phyloP scores from a whole-genome alignment of 139 green algal genomes.

The Chlorokybus atmophyticus region DNA sequence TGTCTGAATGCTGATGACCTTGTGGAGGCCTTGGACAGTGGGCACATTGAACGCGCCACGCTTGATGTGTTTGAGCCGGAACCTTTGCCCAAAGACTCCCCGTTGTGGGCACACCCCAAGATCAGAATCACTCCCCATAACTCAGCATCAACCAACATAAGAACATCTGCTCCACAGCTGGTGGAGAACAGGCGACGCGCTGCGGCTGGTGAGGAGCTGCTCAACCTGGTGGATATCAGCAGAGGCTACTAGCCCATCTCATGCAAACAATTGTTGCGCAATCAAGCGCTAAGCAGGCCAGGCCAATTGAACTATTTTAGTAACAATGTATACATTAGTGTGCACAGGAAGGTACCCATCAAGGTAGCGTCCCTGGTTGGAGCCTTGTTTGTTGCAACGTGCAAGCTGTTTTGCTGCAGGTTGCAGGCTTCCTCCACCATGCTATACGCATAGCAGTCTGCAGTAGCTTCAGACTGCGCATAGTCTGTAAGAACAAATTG shows the following conservation, averaged over 20 bases:
- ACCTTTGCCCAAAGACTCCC: slow-evolving; percentile 36
- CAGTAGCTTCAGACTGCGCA: too few relatives aligned
- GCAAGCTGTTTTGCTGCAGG: too few relatives aligned
- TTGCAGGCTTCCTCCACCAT: too few relatives aligned
- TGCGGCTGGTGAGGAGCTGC: neutral
- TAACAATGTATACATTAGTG: too few relatives aligned
- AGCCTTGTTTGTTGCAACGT: too few relatives aligned
- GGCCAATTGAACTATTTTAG: too few relatives aligned
- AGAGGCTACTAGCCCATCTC: neutral
- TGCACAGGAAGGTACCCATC: too few relatives aligned
- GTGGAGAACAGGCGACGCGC: neutral
- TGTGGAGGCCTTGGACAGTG: slow-evolving; percentile 36
- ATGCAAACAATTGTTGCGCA: too few relatives aligned
- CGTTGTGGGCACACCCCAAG: neutral
- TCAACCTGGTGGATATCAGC: neutral
- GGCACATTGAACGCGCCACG: slow-evolving; percentile 47
- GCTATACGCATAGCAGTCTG: too few relatives aligned
- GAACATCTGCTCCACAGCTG: neutral
- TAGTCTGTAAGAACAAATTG: too few relatives aligned
- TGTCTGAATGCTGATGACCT: neutral
- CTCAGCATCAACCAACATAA: neutral
- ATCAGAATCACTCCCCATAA: neutral
- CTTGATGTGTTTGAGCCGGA: slow-evolving; percentile 63
- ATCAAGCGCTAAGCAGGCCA: too few relatives aligned
- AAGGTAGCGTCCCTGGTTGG: too few relatives aligned